Evolutionary conservation across 2,329 filamentous ascomycete genomes (phyloP).

Genomic region (Davidsoniella eucalypti): DNA sequence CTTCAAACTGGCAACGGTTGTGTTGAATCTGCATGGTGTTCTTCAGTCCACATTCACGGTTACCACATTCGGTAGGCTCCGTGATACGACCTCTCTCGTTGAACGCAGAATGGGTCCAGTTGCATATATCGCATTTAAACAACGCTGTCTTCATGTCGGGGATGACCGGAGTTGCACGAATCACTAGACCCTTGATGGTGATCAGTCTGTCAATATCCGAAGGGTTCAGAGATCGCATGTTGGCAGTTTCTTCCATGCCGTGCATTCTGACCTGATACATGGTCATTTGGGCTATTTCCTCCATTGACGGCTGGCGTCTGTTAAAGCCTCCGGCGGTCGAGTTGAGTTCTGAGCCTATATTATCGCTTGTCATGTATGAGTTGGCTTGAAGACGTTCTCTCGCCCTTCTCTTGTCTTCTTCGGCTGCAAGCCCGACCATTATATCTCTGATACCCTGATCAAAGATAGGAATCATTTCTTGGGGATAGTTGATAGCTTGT

Average conservation of each 20-base stretch:
- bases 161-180: constrained; percentile 87
- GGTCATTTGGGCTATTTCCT: constrained; percentile 64
- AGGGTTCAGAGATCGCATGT: constrained; percentile 86
- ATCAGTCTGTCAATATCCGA: constrained; percentile 95
- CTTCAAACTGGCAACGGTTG: constrained; percentile 84
- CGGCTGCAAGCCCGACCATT: constrained; percentile 76
- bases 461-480: constrained; percentile 93
- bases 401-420: constrained; percentile 46
- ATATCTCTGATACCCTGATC: constrained; percentile 87
- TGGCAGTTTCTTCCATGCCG: constrained; percentile 71
- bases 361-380: constrained; percentile 38
- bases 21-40: constrained; percentile 99
- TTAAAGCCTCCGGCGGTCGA: constrained; percentile 19
- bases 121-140: constrained; percentile 88
- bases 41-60: constrained; percentile 60
- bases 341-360: constrained; percentile 31
- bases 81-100: constrained; percentile 93
- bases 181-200: constrained; percentile 88
- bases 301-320: constrained; percentile 41
- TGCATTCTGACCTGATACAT: constrained; percentile 80
- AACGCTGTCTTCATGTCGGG: constrained; percentile 99
- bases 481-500: constrained; percentile 83
- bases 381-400: constrained; percentile 26
- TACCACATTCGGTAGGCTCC: constrained; percentile 80
- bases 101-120: constrained; percentile 76